Percentiles rank a stretch among this genome's conserved stretches.
Conservation (phyloP, 805 yeast genomes). For the Suhomyces canberraensis region DNA sequence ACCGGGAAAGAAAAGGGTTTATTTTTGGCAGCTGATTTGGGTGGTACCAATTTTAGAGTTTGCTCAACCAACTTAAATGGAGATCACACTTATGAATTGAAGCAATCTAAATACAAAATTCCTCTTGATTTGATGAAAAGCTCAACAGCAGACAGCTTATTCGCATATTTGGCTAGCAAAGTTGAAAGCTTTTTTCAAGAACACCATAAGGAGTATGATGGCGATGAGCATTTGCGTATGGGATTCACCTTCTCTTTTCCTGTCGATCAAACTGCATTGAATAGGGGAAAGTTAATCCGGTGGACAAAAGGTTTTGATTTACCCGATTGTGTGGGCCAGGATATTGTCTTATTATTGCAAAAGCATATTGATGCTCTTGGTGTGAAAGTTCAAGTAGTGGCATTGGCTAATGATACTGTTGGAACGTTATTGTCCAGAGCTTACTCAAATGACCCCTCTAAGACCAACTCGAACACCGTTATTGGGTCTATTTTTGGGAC, state of each 20-base stretch:
- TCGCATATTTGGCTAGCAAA: conserved; percentile 70
- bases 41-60: conserved; percentile 95
- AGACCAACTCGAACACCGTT: conserved; percentile 69
- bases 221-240: conserved; percentile 48
- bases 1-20: conserved; percentile 82
- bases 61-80: conserved; percentile 81
- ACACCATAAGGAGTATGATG: conserved; percentile 52
- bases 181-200: conserved; percentile 61
- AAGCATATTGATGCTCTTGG: conserved; percentile 56
- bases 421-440: conserved; percentile 90
- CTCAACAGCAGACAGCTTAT: conserved; percentile 62
- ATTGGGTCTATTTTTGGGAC: conserved; percentile 95
- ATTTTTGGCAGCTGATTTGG: conserved; percentile 86
- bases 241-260: conserved; percentile 97
- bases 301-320: conserved; percentile 97
- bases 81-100: conserved; percentile 71
- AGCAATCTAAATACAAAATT: conserved; percentile 74
- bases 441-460: conserved; percentile 61
- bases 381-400: conserved; percentile 70
- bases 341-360: conserved; percentile 75
- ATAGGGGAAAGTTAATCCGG: conserved; percentile 77
- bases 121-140: conserved; percentile 73
- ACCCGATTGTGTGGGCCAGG: conserved; percentile 79
- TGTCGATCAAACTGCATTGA: conserved; percentile 76
- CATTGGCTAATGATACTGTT: conserved; percentile 93